These are phyloP conservation scores for Apodospora peruviana DNA, from an alignment of 495 filamentous ascomycete genomes.

Conservation along the genomic window DNA sequence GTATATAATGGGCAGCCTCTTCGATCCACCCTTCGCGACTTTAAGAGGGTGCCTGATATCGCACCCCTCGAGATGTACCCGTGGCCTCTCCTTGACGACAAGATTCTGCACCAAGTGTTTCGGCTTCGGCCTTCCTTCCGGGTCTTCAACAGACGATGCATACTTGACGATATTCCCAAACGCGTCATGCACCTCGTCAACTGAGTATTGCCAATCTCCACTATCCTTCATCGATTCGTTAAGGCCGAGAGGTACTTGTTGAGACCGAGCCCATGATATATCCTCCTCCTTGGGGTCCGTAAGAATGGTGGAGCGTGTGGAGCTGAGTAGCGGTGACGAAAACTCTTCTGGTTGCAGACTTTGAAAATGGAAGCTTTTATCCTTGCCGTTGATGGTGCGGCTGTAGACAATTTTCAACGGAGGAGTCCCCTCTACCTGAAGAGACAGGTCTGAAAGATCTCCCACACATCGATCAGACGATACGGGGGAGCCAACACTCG, in stretches of 20 bases:
- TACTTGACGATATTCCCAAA: slow-evolving; percentile 85
- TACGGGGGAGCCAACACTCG: slow-evolving; percentile 57
- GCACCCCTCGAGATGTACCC: slow-evolving; percentile 63
- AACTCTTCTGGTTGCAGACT: slow-evolving; percentile 87
- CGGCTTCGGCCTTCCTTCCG: slow-evolving; percentile 51
- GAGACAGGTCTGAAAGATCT: slow-evolving; percentile 76
- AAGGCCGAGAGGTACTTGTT: slow-evolving; percentile 68
- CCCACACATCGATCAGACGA: slow-evolving; percentile 66
- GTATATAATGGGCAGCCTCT: slow-evolving; percentile 68
- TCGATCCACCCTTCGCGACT: slow-evolving; percentile 65
- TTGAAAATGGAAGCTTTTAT: slow-evolving; percentile 75
- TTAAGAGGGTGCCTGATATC: slow-evolving; percentile 74
- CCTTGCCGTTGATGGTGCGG: slow-evolving; percentile 68
- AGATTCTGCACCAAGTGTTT: slow-evolving; percentile 69
- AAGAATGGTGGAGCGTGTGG: slow-evolving; percentile 49
- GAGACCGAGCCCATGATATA: slow-evolving; percentile 73
- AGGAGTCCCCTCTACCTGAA: slow-evolving; percentile 82
- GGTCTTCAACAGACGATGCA: slow-evolving; percentile 58
- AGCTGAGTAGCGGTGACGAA: slow-evolving; percentile 62
- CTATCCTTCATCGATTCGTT: slow-evolving; percentile 77
- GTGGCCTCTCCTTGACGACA: slow-evolving; percentile 80
- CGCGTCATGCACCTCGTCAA: slow-evolving; percentile 88
- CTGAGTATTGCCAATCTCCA: slow-evolving; percentile 80
- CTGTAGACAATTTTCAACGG: slow-evolving; percentile 92
- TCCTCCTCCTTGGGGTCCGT: slow-evolving; percentile 53